A percentile compares a stretch with the other conserved stretches of the same genome.
These are phyloP conservation scores for Starmerella sirachaensis DNA, from an alignment of 805 yeast species.

Conservation along the genomic window DNA sequence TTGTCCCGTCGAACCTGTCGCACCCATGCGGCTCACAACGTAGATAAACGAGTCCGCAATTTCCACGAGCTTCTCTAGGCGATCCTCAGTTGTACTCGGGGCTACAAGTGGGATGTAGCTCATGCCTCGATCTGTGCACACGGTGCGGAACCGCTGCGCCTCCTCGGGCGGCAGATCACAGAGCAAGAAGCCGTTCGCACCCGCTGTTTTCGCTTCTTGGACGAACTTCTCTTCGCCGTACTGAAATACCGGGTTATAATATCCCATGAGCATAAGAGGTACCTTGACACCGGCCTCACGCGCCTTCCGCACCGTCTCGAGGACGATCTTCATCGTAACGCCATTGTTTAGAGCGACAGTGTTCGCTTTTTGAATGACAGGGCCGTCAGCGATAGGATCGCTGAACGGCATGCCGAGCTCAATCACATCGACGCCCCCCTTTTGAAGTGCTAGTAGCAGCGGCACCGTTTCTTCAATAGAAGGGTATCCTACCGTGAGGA, in stretches of 20 bases:
- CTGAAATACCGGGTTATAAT: conserved; percentile 83
- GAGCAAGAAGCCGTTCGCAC: conserved; percentile 88
- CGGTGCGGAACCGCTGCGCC: conserved; percentile 72
- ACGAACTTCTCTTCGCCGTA: conserved; percentile 83
- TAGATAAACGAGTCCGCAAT: conserved; percentile 94
- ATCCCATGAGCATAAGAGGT: conserved; percentile 93
- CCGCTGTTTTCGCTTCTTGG: conserved; percentile 67
- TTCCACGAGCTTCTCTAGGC: conserved; percentile 62
- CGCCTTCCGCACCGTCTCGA: conserved; percentile 64
- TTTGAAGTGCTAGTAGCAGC: conserved; percentile 74
- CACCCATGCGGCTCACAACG: conserved; percentile 96
- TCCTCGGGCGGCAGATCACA: conserved; percentile 98
- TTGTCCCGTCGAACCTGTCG: conserved; percentile 75
- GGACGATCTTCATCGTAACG: conserved; percentile 52
- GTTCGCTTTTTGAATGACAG: conserved; percentile 87
- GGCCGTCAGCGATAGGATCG: conserved; percentile 98
- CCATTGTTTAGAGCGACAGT: conserved; percentile 67
- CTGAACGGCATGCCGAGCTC: conserved; percentile 95
- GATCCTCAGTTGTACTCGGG: conserved; percentile 87
- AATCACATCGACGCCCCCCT: conserved; percentile 89
- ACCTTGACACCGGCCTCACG: conserved; percentile 72
- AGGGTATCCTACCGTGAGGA: conserved; percentile 92
- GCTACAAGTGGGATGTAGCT: conserved; percentile 91
- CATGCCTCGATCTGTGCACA: conserved; percentile 54
- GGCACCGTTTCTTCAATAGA: conserved; percentile 78